Evolutionary conservation across 139 green algal genomes (phyloP).

Genomic region (Yamagishiella unicocca): DNA sequence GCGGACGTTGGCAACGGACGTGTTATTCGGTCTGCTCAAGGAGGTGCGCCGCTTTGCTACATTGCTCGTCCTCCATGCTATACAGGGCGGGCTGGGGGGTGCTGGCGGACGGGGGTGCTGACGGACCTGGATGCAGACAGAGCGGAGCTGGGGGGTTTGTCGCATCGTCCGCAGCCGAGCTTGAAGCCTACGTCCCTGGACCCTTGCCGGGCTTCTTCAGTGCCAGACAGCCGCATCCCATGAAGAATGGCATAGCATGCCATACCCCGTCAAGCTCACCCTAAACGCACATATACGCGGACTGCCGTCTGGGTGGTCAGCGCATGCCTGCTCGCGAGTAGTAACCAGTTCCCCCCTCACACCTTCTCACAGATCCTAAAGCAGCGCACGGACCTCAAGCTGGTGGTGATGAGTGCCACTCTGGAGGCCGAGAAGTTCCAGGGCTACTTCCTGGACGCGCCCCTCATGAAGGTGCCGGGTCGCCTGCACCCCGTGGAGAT

Average conservation of each 20-base stretch:
- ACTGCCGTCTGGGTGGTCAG: too few species aligned
- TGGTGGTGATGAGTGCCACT: conserved; percentile 99
- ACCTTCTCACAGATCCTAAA: conserved; percentile 86
- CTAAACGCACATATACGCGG: too few species aligned
- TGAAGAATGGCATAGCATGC: not conserved
- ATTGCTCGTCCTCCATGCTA: too few species aligned
- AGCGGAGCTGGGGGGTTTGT: too few species aligned
- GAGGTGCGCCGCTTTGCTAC: conserved; percentile 69
- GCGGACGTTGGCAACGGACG: conserved; percentile 97
- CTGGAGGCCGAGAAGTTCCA: conserved; percentile 99
- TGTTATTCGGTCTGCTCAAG: conserved; percentile 99
- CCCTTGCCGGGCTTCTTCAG: too few species aligned
- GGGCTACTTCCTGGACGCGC: conserved; percentile 95
- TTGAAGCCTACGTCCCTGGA: too few species aligned
- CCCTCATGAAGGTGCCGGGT: conserved; percentile 98
- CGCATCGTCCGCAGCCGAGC: too few species aligned
- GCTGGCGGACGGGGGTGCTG: not conserved
- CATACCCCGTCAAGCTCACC: not conserved
- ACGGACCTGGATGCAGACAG: too few species aligned
- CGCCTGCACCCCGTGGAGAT: conserved; percentile 98
- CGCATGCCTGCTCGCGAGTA: too few species aligned
- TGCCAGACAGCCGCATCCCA: too few species aligned
- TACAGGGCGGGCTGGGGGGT: not conserved
- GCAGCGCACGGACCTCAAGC: conserved; percentile 93
- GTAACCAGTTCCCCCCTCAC: too few species aligned